These are phyloP conservation scores for Endoconidiophora polonica DNA, from an alignment of 2,329 filamentous ascomycete species.

Conservation along the genomic window DNA sequence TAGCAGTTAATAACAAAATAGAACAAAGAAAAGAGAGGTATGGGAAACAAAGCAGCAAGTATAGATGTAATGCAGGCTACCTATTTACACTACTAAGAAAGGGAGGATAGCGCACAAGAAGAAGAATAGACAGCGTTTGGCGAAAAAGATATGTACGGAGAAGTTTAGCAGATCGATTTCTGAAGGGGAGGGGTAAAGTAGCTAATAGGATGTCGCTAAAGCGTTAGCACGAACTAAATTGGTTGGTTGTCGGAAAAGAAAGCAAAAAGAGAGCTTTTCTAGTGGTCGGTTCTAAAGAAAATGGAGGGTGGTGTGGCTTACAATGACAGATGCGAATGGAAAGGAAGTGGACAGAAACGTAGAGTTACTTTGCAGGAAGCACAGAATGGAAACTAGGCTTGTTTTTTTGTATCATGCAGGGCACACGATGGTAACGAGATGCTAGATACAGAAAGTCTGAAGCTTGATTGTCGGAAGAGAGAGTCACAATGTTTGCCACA, in stretches of 20 bases:
- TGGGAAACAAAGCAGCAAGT: neutral
- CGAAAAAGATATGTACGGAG: no score
- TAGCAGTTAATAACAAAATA: neutral
- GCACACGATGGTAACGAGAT: no score
- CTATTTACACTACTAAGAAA: neutral
- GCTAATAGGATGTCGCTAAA: no score
- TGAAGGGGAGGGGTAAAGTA: no score
- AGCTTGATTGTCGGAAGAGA: no score
- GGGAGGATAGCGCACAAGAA: neutral
- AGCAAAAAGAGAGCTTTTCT: constrained; percentile 5
- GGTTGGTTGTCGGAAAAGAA: neutral
- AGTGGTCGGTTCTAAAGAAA: neutral
- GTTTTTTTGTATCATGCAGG: neutral
- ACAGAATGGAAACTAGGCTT: neutral
- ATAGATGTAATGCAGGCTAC: neutral
- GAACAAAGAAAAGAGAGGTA: neutral
- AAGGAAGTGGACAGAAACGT: neutral
- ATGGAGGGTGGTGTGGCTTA: neutral
- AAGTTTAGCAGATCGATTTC: no score
- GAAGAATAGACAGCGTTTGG: no score
- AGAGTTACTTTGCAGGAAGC: neutral
- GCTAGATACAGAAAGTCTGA: no score
- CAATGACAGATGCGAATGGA: neutral
- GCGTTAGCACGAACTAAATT: no score
- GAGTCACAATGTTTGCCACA: no score